These are phyloP conservation scores for Escovopsis sp. DNA, from an alignment of 2,329 filamentous ascomycete species.

Conservation along the genomic window DNA sequence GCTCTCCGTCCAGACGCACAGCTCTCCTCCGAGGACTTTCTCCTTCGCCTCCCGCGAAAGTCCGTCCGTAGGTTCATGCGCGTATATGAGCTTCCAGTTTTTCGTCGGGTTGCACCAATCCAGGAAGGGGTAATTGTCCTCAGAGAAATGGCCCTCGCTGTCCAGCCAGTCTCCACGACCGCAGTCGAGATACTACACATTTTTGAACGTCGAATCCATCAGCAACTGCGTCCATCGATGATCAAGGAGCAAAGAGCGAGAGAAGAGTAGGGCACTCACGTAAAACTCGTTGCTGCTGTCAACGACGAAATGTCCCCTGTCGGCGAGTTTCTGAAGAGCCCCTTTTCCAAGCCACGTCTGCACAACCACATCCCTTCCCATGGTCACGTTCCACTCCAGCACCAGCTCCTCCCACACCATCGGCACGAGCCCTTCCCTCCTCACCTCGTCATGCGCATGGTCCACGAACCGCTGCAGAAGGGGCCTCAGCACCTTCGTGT, in stretches of 20 bases:
- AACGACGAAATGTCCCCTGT: slow-evolving; percentile 53
- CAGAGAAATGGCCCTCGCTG: slow-evolving; percentile 41
- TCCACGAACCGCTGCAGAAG: slow-evolving; percentile 67
- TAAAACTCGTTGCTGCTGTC: slow-evolving; percentile 65
- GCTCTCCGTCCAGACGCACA: slow-evolving; percentile 69
- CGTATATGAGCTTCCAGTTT: slow-evolving; percentile 70
- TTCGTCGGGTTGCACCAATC: slow-evolving; percentile 74
- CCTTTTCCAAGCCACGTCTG: slow-evolving; percentile 61
- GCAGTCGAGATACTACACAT: slow-evolving; percentile 62
- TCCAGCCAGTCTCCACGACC: slow-evolving; percentile 68
- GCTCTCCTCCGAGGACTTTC: slow-evolving; percentile 67
- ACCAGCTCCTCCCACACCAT: slow-evolving; percentile 85
- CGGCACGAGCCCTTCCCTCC: slow-evolving; percentile 49
- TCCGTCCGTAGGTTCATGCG: slow-evolving; percentile 55
- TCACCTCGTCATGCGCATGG: slow-evolving; percentile 49
- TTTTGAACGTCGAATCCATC: not conserved
- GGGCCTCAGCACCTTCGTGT: slow-evolving; percentile 49
- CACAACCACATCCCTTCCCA: slow-evolving; percentile 56
- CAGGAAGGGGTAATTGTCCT: slow-evolving; percentile 45
- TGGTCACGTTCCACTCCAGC: slow-evolving; percentile 58
- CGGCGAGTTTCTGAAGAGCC: slow-evolving; percentile 44
- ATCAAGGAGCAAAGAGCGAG: not conserved
- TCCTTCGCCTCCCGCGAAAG: slow-evolving; percentile 45
- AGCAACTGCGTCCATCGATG: not conserved
- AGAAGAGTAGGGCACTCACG: slow-evolving; percentile 30